Evolutionary conservation across 495 filamentous ascomycete genomes (phyloP).

Genomic region (Neurospora terricola): DNA sequence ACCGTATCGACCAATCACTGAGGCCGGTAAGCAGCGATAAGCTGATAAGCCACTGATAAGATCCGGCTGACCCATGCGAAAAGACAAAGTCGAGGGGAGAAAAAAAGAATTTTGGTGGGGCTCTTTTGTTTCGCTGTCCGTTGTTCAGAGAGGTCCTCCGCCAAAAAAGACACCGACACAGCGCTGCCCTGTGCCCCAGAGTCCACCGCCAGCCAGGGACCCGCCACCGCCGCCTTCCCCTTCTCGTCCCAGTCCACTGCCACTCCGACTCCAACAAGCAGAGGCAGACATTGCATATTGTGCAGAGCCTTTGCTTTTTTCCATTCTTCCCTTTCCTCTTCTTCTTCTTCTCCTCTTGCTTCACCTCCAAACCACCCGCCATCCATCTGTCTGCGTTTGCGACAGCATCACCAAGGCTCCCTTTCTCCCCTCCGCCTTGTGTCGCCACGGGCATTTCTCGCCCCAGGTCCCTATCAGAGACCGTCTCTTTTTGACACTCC

Average conservation of each 20-base stretch:
- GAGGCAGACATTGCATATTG: not conserved
- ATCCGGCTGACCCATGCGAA: not conserved
- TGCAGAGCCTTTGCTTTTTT: not conserved
- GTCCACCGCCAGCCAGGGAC: not conserved
- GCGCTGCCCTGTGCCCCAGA: not conserved
- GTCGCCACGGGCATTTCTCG: not conserved
- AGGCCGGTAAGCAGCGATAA: not conserved
- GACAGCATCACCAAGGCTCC: not conserved
- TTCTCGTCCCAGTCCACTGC: not conserved
- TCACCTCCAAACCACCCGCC: not conserved
- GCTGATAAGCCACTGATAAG: constrained; percentile 4
- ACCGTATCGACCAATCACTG: not conserved
- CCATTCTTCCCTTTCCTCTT: not conserved
- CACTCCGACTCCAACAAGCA: not conserved
- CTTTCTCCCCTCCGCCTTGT: not conserved
- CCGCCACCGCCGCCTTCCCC: not conserved
- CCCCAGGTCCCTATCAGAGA: not conserved
- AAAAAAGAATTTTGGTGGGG: not conserved
- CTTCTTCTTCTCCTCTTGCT: not conserved
- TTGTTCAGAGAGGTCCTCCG: not conserved
- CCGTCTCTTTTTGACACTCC: not conserved
- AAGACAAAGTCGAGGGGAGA: not conserved
- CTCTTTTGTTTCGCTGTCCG: not conserved
- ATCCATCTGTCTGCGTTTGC: not conserved
- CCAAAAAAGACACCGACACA: not conserved